Percentiles rank a stretch among this genome's conserved stretches.
These are phyloP conservation scores for Citrus australasica DNA, from an alignment of 345 rosid species.

Conservation along the genomic window DNA sequence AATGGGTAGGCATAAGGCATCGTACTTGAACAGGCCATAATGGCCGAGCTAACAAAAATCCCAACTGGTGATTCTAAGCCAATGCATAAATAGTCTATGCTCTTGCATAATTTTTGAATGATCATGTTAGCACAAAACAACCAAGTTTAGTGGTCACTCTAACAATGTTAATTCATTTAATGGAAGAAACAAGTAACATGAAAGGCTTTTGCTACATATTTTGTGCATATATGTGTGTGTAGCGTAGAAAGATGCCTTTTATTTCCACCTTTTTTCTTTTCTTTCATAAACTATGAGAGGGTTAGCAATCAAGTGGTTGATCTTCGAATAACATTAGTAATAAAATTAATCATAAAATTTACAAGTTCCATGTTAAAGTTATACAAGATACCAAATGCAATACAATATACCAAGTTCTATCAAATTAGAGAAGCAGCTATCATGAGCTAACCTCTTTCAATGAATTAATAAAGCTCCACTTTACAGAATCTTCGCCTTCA, in stretches of 20 bases:
- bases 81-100: background rate
- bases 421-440: background rate
- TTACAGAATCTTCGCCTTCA: constrained; percentile 89
- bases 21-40: background rate
- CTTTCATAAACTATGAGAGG: background rate
- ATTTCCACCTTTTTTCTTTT: background rate
- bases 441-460: constrained; percentile 72
- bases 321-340: background rate
- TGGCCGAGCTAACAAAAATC: background rate
- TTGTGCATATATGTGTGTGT: background rate
- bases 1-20: no score
- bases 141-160: background rate
- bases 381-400: background rate
- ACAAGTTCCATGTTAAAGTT: constrained; percentile 3
- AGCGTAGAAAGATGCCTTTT: background rate
- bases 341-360: background rate
- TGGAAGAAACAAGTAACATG: background rate
- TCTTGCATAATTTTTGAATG: background rate
- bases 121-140: background rate
- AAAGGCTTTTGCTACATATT: background rate
- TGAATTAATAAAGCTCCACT: constrained; percentile 92
- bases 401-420: background rate
- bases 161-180: background rate
- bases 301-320: background rate
- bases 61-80: background rate